Evolutionary conservation across 768 basidiomycete species (phyloP), one percentile per base, ranked within the genome.

Genomic region (Leccinum sublutescens): DNA sequence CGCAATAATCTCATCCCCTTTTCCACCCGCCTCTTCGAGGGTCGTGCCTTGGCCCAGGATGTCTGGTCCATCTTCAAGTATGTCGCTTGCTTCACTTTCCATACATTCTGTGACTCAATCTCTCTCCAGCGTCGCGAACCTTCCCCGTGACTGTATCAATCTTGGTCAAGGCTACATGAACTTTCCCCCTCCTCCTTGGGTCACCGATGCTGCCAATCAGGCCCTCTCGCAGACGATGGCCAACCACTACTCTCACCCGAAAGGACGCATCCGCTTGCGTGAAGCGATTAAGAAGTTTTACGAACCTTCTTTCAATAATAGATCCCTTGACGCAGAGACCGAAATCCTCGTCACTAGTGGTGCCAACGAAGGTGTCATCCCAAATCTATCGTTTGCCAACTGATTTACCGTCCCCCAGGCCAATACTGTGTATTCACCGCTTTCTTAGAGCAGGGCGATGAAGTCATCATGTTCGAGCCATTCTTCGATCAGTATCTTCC

Each of bases 391-490:
- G 23, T 61, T 25, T 14, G 14, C 15, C 17, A 23, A 17, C 27
- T 29, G 19, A 52, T 55, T 66, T 54, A 64, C 48, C 6, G 14
- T 3, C 52, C 60, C 29, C 19, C 27, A 72, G 95, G 96, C 25
- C 91, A 94, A 80, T 98, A 96, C 73, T 85, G 95, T 53, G 91
- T 95, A 54, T 91, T 96, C 66, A 84, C 87, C 11, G 97, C 97
- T 0, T 98, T 96, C 77, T 75, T 97, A 40, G 88, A 98, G 61
- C 81, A 84, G 38, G 96, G 90, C 4, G 97, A 98, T 68, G 97
- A 99, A 74, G 96, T 98, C 62, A 96, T 99, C 74, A 88, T 98
- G 84, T 95, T 98, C 69, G 97, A 98, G 75, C 96, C 95, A 2
- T 97, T 93, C 80, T 98, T 97, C 70, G 95, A 98, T 70, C 95